Conservation (phyloP, 768 basidiomycete species). For the Mycena crocata region DNA sequence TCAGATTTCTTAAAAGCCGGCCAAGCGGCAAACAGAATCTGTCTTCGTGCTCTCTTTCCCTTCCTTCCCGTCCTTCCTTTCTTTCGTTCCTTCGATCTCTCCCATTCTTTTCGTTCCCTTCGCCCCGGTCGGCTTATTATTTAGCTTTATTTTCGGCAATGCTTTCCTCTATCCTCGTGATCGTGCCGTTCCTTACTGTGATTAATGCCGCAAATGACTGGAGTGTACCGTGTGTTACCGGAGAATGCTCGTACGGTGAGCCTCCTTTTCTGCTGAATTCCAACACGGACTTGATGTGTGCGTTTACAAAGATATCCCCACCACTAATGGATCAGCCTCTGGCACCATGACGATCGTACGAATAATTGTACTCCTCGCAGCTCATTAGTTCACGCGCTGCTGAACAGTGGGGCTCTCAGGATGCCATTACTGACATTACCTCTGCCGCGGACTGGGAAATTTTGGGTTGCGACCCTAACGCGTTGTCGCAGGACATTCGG, state of each 20-base stretch:
- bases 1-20: too few relatives aligned
- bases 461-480: conserved; percentile 46
- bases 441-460: conserved; percentile 54
- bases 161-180: conserved; percentile 17
- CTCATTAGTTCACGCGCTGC: not conserved
- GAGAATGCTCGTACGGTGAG: conserved; percentile 35
- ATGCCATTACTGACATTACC: conserved; percentile 52
- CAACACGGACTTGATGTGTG: not conserved
- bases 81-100: not conserved
- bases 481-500: conserved; percentile 29
- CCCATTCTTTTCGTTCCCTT: conserved; percentile 6
- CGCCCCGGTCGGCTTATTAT: conserved; percentile 20
- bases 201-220: conserved; percentile 28
- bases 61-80: not conserved
- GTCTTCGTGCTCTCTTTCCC: not conserved
- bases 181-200: conserved; percentile 7
- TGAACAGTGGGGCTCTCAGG: conserved; percentile 36
- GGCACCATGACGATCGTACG: conserved; percentile 41
- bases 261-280: not conserved
- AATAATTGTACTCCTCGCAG: not conserved
- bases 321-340: conserved; percentile 35
- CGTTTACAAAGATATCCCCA: conserved; percentile 10
- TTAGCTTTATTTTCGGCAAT: conserved; percentile 3
- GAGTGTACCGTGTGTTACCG: conserved; percentile 22
- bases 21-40: too few relatives aligned